Base-by-base conservation (phyloP, 2,329 filamentous ascomycete species). In the Cytospora mali region DNA sequence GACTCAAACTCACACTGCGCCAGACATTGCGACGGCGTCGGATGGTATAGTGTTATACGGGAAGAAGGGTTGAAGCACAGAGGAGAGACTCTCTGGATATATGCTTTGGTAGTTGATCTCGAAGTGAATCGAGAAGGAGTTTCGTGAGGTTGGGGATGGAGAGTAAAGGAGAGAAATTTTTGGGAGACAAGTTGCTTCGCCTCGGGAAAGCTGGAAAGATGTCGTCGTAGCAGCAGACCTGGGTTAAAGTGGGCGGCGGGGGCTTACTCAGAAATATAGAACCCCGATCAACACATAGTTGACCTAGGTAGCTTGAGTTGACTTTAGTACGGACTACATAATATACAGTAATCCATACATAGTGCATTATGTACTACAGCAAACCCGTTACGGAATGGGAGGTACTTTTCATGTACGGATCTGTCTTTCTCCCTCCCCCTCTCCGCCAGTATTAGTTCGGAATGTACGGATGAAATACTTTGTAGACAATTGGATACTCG, bases 1-100 rank as follows among this genome's bases (percentile, higher is more conserved):
- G 55, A 35, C 42, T 61, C 63, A 62, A 67, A 88, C 86, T 88
- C 85, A 89, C 86, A 87, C 85, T 78, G 86, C 77, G 76, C 84
- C 83, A 82, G 84, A 87, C 84, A 87, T 84, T 55, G 61, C 53
- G 53, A 63, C 53, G 52, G 57, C 53, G 61, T 49, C 49, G 33
- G 49, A n/a, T n/a, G 60, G 50, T 31, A 46, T 55, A 42, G n/a
- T 46, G 49, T 53, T 49, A 23, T 78, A 75, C 68, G 67, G 62
- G 66, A 57, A 16, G 28, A 31, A 11, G 27, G 51, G 51, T 52
- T 62, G 48, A n/a, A 28, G 54, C 23, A 53, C 57, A 33, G 56
- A 48, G 55, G 56, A 39, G 42, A 28, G 52, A 48, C 53, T 59
- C 49, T 63, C 60, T 54, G 31, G 52, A 62, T 56, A 55, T 28